These are phyloP conservation scores for Dictyostelium intermedium DNA, from an alignment of 78 protist genomes.

Conservation along the genomic window DNA sequence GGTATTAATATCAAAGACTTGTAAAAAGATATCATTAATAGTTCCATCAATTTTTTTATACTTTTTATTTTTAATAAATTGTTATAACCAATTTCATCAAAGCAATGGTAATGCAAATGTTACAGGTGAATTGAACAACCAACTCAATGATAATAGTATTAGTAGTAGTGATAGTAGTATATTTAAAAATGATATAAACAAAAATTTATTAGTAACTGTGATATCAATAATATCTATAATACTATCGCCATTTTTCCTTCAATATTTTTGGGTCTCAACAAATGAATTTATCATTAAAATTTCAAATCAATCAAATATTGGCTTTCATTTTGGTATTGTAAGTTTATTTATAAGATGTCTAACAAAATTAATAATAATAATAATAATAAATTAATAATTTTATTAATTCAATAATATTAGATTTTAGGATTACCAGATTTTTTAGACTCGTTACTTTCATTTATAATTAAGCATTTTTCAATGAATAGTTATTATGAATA, in stretches of 20 bases:
- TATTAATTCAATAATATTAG: not conserved
- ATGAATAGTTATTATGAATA: not conserved
- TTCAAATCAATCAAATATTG: not conserved
- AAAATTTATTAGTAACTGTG: not conserved
- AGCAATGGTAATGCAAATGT: not conserved
- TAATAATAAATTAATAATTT: too few relatives aligned
- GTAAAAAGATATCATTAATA: not conserved
- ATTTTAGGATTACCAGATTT: not conserved
- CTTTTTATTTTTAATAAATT: not conserved
- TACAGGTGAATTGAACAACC: not conserved
- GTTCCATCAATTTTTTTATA: not conserved
- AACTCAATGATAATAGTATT: not conserved
- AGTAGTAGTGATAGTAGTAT: not conserved
- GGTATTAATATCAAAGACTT: not conserved
- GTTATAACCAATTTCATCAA: not conserved
- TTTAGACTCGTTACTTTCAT: not conserved
- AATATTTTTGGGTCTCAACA: not conserved
- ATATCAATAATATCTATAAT: not conserved
- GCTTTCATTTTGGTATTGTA: not conserved
- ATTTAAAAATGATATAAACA: not conserved
- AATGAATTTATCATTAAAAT: not conserved
- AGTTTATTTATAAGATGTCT: not conserved
- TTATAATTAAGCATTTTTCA: not conserved
- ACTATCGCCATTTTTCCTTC: not conserved
- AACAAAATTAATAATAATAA: too few relatives aligned